Evolutionary conservation across 75 land plant genomes (phyloP).

Genomic region (Cupressus sempervirens): DNA sequence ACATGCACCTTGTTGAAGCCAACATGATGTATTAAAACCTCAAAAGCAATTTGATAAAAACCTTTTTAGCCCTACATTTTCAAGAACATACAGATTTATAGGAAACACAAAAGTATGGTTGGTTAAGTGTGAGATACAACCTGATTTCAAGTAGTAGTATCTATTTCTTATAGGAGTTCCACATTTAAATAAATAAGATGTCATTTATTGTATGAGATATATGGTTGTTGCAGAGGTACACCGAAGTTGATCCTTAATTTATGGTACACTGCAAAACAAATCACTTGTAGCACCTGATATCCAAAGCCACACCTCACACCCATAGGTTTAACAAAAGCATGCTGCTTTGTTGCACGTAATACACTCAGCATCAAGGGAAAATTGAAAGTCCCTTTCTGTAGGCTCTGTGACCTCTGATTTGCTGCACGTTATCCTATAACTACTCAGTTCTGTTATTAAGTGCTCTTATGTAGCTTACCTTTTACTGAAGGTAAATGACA

Average conservation of each 20-base stretch:
- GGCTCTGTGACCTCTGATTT: too few species aligned
- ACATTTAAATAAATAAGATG: neutral
- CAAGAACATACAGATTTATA: neutral
- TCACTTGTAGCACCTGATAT: too few species aligned
- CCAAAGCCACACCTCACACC: too few species aligned
- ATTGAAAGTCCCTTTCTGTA: too few species aligned
- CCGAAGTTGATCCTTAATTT: neutral
- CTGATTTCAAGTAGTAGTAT: neutral
- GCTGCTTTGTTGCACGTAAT: too few species aligned
- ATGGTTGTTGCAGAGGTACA: neutral
- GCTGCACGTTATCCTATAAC: too few species aligned
- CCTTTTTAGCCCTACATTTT: neutral
- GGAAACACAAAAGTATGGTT: neutral
- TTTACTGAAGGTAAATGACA: too few species aligned
- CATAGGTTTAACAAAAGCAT: too few species aligned
- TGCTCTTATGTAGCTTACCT: too few species aligned
- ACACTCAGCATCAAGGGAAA: too few species aligned
- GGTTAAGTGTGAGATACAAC: neutral
- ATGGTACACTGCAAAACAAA: too few species aligned
- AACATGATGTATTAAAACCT: neutral
- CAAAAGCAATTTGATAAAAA: neutral
- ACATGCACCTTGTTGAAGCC: neutral
- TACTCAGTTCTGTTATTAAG: too few species aligned
- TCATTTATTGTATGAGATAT: neutral
- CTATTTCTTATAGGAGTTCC: neutral